These are phyloP conservation scores for Brettanomyces bruxellensis DNA, from an alignment of 805 yeast genomes.

Conservation along the genomic window DNA sequence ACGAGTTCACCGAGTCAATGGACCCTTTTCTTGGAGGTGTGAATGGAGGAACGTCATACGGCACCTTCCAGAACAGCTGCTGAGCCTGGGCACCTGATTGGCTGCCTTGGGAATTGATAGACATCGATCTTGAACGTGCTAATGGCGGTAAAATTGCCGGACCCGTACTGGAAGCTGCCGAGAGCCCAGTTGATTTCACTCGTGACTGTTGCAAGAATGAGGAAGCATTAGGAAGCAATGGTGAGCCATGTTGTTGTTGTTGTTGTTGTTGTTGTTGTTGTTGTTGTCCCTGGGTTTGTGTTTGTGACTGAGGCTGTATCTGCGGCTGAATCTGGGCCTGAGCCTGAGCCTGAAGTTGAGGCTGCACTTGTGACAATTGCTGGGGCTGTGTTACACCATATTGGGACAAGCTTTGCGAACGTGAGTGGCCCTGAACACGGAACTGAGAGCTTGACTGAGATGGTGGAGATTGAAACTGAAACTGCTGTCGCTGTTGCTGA, in stretches of 20 bases:
- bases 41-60: slow-evolving; percentile 42
- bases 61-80: slow-evolving; percentile 49
- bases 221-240: too few relatives aligned
- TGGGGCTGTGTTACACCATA: too few relatives aligned
- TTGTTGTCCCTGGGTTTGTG: background rate
- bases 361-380: too few relatives aligned
- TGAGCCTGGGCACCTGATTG: slow-evolving; percentile 5
- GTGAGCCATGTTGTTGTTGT: background rate
- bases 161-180: background rate
- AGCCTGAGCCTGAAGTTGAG: too few relatives aligned
- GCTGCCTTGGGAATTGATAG: slow-evolving; percentile 9
- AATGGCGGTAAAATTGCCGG: slow-evolving; percentile 14
- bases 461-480: background rate
- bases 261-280: background rate
- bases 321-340: background rate
- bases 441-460: background rate
- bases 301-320: background rate
- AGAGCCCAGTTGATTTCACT: too few relatives aligned
- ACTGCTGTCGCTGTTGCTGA: slow-evolving; percentile 1
- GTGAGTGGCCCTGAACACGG: background rate
- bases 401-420: too few relatives aligned
- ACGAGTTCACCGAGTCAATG: slow-evolving; percentile 41
- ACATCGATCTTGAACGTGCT: slow-evolving; percentile 12
- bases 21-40: slow-evolving; percentile 29
- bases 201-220: too few relatives aligned